Base-by-base conservation (phyloP, 2,329 filamentous ascomycete species). In the Leptographium radiaticola region DNA sequence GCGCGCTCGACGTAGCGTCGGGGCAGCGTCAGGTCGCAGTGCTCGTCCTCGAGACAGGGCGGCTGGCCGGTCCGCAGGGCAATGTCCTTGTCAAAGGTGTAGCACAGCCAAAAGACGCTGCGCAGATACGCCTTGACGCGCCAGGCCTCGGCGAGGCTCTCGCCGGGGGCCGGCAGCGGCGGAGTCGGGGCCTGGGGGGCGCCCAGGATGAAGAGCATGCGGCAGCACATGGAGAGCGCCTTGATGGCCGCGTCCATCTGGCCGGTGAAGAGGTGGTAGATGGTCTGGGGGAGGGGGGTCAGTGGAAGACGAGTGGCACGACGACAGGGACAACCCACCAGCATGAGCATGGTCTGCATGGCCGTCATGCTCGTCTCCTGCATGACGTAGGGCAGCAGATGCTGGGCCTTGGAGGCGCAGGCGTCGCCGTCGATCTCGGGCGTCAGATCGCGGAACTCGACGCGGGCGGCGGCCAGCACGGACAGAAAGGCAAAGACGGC, bases 31-130 rank as follows among this genome's bases (percentile, higher is more conserved):
- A 79, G 64, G 58, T 79, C 75, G 57, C 76, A 79, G 53, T 76
- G 71, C 16, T 75, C 71, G 51, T 78, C 75, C 4, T 65, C 62
- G 20, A 79, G 71, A 1, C 68, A 63, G 1, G 76, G 76, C 0
- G 76, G 76, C 49, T 77, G 75, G 0, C 76, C 75, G 0, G 71
- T 75, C 4, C 77, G 70, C 0, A 81, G 65, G 0, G 74, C 66
- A 13, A 79, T 67, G n/a, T 80, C 77, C 56, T 78, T 80, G 58
- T 81, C 77, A 11, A 77, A 63, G 2, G 67, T 67, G 54, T 78
- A 80, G 57, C 71, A 73, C 7, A 80, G 59, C 76, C 78, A 81
- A 59, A 81, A 81, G 0, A 80, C 53, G 34, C 65, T 60, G 4
- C 72, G 66, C 0, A 71, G 57, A 34, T 71, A 66, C 10, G 63